phyloP scores from a whole-genome alignment of 257 asterid genomes.

The Jacaranda mimosifolia region DNA sequence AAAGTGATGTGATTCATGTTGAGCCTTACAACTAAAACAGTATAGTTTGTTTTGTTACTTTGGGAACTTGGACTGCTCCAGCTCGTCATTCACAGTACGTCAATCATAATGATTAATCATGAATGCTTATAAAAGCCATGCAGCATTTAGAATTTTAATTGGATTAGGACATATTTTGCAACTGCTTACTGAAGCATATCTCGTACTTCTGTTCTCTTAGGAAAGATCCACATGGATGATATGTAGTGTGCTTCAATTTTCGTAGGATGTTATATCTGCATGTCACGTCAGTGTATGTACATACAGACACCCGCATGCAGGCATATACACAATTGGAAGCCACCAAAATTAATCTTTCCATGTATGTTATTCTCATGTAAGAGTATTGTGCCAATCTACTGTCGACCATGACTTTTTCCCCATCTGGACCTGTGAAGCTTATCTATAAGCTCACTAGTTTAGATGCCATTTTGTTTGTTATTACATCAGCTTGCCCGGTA shows the following conservation, averaged over 20 bases:
- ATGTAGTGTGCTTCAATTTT: conserved; percentile 15
- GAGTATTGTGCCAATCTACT: conserved; percentile 19
- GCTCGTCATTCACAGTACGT: neutral
- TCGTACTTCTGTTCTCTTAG: conserved; percentile 23
- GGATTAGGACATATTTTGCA: conserved; percentile 23
- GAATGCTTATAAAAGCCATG: conserved; percentile 7
- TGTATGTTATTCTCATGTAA: neutral
- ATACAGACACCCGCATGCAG: neutral
- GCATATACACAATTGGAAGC: conserved; percentile 7
- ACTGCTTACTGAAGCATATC: conserved; percentile 23
- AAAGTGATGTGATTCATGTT: neutral
- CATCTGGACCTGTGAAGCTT: conserved; percentile 7
- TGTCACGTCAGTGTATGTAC: neutral
- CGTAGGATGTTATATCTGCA: neutral
- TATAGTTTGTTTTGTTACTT: conserved; percentile 14
- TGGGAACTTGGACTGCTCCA: conserved; percentile 3
- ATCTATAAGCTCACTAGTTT: neutral
- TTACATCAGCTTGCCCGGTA: neutral
- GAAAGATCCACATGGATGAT: conserved; percentile 8
- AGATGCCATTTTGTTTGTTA: neutral
- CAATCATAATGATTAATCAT: neutral
- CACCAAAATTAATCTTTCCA: neutral
- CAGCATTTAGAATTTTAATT: conserved; percentile 13
- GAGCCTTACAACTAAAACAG: too few relatives aligned
- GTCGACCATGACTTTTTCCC: conserved; percentile 17